These are phyloP conservation scores for Pyrrhoderma noxium DNA, from an alignment of 1,284 basidiomycete genomes.

Conservation along the genomic window DNA sequence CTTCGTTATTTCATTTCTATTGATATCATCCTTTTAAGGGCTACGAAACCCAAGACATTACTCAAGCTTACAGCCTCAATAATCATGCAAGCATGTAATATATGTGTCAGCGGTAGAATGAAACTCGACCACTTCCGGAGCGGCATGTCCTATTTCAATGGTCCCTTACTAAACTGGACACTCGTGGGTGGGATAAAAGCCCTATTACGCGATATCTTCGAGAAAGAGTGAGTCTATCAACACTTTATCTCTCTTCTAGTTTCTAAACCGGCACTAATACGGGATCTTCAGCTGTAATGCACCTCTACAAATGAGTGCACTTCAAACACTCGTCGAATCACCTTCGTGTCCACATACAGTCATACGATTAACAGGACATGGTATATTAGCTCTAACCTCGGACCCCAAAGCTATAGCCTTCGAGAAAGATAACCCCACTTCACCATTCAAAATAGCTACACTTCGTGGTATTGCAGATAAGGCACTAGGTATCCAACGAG, in stretches of 20 bases:
- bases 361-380: constrained; percentile 52
- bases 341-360: constrained; percentile 58
- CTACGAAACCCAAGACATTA: constrained; percentile 57
- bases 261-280: not conserved
- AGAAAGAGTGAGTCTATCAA: constrained; percentile 40
- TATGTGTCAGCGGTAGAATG: constrained; percentile 44
- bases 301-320: constrained; percentile 34
- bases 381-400: constrained; percentile 44
- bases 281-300: constrained; percentile 26
- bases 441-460: constrained; percentile 33
- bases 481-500: constrained; percentile 34
- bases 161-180: constrained; percentile 70
- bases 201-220: constrained; percentile 52
- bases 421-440: constrained; percentile 30
- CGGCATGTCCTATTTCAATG: constrained; percentile 69
- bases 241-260: not conserved
- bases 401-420: constrained; percentile 23
- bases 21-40: not conserved
- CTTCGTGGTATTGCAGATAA: constrained; percentile 38
- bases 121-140: constrained; percentile 61
- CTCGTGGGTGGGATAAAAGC: constrained; percentile 63
- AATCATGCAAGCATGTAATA: constrained; percentile 53
- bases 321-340: constrained; percentile 59
- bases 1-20: not conserved
- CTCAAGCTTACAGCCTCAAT: constrained; percentile 59